Evolutionary conservation across 805 yeast genomes (phyloP), one percentile per base, ranked within the genome.

Genomic region (Starmerella stigmatis): DNA sequence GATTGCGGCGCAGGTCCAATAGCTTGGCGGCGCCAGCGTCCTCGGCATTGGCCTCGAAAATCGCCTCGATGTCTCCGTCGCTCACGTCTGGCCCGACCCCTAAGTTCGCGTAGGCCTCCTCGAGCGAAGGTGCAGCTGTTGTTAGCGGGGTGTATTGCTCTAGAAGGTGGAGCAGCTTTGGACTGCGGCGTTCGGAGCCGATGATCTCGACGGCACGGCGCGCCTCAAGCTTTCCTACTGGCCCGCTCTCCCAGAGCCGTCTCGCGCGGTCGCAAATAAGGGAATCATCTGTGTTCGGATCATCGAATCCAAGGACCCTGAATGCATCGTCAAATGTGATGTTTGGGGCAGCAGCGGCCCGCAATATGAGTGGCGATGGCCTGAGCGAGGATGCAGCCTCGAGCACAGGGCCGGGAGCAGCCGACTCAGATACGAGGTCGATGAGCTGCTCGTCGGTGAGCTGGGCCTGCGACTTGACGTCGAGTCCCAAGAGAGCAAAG

Each of bases 11-110:
- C 34, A 83, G 67, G 5, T 62, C 66, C 29, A 78, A 64, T 22
- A 81, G 68, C 41, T 78, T 78, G n/a, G 64, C 63, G 2, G 69
- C 68, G 12, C 61, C 47, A 51, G 70, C 66, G 55, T 67, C 72
- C 26, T 74, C 73, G 2, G 71, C 57, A 48, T 78, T 77, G 34
- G 81, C 68, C 46, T 81, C 78, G 56, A 75, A 82, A 0, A 94
- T 88, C 1, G 94, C 81, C 23, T 77, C 69, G 3, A 85, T 73
- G 35, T 82, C 76, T 50, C 83, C 92, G 57, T 79, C 84, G 47
- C 74, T 80, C 12, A 78, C 75, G 23, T 36, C 30, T 9, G 69
- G 67, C 43, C 70, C 70, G 15, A 75, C 67, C 10, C 73, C 81
- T 26, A 81, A 60, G 1, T 64, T 55, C 0, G 64, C 61, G 52